phyloP scores from a whole-genome alignment of 495 filamentous ascomycete genomes.

The Neurospora tetrasperma region DNA sequence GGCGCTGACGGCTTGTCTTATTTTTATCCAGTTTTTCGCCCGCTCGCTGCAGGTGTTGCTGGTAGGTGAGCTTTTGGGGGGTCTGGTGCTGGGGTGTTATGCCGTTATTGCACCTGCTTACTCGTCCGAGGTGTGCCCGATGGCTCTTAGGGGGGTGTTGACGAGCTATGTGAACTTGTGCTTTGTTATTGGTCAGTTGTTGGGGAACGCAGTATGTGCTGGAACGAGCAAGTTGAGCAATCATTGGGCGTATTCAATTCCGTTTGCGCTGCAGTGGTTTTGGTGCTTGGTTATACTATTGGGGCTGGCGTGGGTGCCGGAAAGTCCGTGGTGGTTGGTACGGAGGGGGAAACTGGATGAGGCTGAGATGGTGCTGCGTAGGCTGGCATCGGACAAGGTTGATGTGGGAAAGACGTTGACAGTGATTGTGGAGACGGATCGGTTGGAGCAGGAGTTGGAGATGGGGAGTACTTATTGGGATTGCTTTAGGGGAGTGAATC shows the following conservation, averaged over 20 bases:
- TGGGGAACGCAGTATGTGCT: constrained; percentile 44
- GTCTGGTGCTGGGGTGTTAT: constrained; percentile 43
- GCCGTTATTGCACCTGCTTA: constrained; percentile 50
- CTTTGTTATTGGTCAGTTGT: constrained; percentile 56
- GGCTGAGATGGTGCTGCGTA: constrained; percentile 35
- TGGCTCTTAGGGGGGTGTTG: constrained; percentile 44
- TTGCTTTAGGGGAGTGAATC: constrained; percentile 44
- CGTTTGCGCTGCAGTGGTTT: constrained; percentile 56
- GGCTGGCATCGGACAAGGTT: constrained; percentile 31
- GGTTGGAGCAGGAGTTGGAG: constrained; percentile 48
- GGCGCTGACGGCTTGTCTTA: constrained; percentile 32
- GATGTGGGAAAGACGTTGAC: constrained; percentile 35
- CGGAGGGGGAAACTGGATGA: constrained; percentile 43
- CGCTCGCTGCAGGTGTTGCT: constrained; percentile 30
- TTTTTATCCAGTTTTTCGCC: constrained; percentile 52
- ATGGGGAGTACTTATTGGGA: constrained; percentile 46
- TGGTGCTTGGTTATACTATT: constrained; percentile 52
- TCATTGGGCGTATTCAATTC: constrained; percentile 46
- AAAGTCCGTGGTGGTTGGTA: constrained; percentile 54
- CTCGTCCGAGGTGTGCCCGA: constrained; percentile 51
- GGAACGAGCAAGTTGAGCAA: constrained; percentile 31
- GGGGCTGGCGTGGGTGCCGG: constrained; percentile 47
- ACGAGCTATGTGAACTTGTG: constrained; percentile 55
- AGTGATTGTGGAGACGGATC: constrained; percentile 52
- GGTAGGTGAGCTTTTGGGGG: constrained; percentile 44